Conservation (phyloP, 2,329 filamentous ascomycete species). For the Myriosclerotinia scirpicola region DNA sequence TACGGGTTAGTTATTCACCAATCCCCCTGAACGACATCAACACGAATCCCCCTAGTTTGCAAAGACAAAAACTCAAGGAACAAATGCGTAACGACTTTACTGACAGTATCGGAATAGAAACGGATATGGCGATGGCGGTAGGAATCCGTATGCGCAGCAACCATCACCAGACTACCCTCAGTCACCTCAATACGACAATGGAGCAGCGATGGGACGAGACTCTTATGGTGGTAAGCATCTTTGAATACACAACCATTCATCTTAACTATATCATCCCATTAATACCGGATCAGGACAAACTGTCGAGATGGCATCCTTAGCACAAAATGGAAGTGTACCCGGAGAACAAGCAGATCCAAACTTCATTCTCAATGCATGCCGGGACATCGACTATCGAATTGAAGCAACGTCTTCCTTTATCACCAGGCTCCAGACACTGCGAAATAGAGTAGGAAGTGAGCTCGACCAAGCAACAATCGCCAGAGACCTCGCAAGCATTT, state of each 20-base stretch:
- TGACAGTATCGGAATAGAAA: not conserved
- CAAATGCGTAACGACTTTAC: not conserved
- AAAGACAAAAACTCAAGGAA: not conserved
- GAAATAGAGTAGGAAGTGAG: not conserved
- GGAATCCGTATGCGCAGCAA: conserved; percentile 52
- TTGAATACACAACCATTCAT: fast-evolving
- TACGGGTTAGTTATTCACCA: conserved; percentile 38
- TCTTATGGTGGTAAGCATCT: conserved; percentile 43
- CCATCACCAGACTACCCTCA: conserved; percentile 32
- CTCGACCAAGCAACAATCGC: not conserved
- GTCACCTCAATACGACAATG: conserved; percentile 43
- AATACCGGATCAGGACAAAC: conserved; percentile 36
- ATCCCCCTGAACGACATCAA: not conserved
- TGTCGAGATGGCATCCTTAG: conserved; percentile 68
- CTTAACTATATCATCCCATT: not conserved
- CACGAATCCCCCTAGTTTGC: too few relatives aligned
- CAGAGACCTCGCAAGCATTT: not conserved
- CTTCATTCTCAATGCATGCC: conserved; percentile 80
- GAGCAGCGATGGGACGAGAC: conserved; percentile 42
- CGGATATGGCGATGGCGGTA: not conserved
- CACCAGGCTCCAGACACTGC: too few relatives aligned
- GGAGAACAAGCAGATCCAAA: conserved; percentile 61
- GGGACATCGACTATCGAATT: conserved; percentile 63
- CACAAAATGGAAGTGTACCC: conserved; percentile 48
- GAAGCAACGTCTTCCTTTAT: too few relatives aligned